Base-by-base conservation (phyloP, 768 basidiomycete genomes). In the Fibroporia radiculosa region DNA sequence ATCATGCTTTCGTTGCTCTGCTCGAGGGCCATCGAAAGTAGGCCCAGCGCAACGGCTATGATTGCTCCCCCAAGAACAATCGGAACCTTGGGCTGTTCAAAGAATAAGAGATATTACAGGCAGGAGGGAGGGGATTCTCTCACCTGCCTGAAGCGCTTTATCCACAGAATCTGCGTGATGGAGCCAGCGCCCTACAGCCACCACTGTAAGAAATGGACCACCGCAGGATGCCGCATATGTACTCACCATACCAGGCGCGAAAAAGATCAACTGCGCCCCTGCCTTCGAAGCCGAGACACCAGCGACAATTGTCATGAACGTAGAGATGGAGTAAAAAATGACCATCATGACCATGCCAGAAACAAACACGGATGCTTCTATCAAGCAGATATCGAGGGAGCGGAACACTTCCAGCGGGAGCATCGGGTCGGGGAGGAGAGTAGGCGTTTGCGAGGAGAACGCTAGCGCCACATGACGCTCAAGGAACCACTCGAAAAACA, bases 271-370 rank as follows among this genome's bases (percentile, higher is more conserved):
- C 52, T 76, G 73, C 22, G 67, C 59, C 25, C 74, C 75, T 16
- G 71, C 62, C 34, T 64, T 56, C 16, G 60, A 56, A n/a, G 72
- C 56, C 11, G 65, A 58, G 24, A 65, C 53, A 5, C 68, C 70
- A 22, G 58, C 58, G n/a, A 72, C 73, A 53, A 73, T 61, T n/a
- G 66, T 67, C 58, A 72, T 67, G 58, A 77, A 76, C 40, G 75
- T 71, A 0, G 74, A 64, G 33, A 76, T 62, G 48, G 76, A 75
- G 54, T 77, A 77, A 56, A 76, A 74, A 64, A 70, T 68, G 40
- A 72, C 72, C 45, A 74, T 59, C 65, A 69, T 69, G 47, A 77
- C 64, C 56, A 76, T 69, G 6, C 74, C 74, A 1, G 59, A 60
- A 10, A 69, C 62, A 43, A 73, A 67, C 14, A 64, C 60, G 14